Percentiles rank a stretch among this genome's conserved stretches.
phyloP scores from a whole-genome alignment of 108 stramenopile genomes.

The Chaetoceros tenuissimus region DNA sequence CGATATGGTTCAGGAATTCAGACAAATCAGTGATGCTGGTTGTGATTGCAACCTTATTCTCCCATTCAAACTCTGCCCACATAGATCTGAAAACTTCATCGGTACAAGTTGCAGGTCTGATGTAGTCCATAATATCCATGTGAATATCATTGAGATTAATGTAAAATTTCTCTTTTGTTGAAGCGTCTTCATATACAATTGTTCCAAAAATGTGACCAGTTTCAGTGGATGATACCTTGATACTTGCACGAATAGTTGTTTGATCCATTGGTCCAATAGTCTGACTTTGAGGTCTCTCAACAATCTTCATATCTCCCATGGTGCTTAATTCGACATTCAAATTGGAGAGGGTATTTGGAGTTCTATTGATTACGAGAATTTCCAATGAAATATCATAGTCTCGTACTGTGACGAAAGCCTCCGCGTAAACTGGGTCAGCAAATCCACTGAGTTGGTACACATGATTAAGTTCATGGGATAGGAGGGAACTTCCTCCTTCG shows the following conservation, averaged over 20 bases:
- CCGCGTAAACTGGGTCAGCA: constrained; percentile 98
- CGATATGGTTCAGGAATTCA: constrained; percentile 93
- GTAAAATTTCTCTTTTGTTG: constrained; percentile 88
- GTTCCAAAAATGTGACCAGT: constrained; percentile 99
- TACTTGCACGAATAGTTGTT: constrained; percentile 88
- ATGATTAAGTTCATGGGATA: constrained; percentile 72
- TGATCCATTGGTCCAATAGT: constrained; percentile 95
- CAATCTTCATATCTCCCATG: constrained; percentile 99
- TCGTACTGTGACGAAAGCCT: constrained; percentile 96
- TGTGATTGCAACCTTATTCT: constrained; percentile 96
- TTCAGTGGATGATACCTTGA: constrained; percentile 98
- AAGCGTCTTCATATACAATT: constrained; percentile 94
- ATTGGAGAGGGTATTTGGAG: constrained; percentile 92
- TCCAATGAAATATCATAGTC: constrained; percentile 99
- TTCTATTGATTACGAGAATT: constrained; percentile 96
- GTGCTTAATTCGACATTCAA: constrained; percentile 96
- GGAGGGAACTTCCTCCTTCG: constrained; percentile 30
- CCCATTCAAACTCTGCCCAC: constrained; percentile 99
- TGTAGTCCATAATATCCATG: constrained; percentile 99
- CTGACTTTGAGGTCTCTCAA: constrained; percentile 93
- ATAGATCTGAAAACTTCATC: constrained; percentile 96
- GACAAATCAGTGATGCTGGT: constrained; percentile 86
- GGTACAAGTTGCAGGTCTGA: constrained; percentile 92
- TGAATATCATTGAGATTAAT: constrained; percentile 98
- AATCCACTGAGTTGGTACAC: constrained; percentile 97